phyloP scores from a whole-genome alignment of 139 green algal genomes.

The Coccomyxa sp. region DNA sequence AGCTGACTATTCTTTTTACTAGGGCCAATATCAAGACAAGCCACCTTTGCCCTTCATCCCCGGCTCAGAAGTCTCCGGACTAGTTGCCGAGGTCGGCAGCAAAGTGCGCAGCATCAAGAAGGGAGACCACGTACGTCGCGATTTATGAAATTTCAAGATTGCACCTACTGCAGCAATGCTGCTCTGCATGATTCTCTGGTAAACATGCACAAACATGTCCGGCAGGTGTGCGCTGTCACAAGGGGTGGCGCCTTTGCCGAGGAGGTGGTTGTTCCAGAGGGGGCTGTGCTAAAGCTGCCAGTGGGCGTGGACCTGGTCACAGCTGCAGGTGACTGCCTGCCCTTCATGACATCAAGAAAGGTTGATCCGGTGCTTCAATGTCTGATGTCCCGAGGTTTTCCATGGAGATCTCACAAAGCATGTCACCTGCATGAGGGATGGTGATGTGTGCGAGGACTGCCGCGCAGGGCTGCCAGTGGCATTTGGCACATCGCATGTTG shows the following conservation, averaged over 20 bases:
- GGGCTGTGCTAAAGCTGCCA: conserved; percentile 31
- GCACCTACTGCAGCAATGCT: no score
- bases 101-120: conserved; percentile 54
- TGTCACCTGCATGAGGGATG: no score
- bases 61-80: conserved; percentile 71
- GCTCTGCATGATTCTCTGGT: no score
- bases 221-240: conserved; percentile 48
- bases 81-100: conserved; percentile 58
- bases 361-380: no score
- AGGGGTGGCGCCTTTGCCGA: conserved; percentile 68
- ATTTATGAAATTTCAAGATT: neutral
- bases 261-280: conserved; percentile 48
- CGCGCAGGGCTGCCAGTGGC: conserved; percentile 68
- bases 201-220: neutral
- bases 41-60: conserved; percentile 76
- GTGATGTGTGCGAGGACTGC: neutral
- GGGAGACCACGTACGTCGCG: conserved; percentile 60
- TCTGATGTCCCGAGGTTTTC: no score
- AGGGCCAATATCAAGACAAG: conserved; percentile 82
- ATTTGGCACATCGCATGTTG: conserved; percentile 83
- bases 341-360: no score
- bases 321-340: conserved; percentile 16
- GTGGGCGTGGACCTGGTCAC: conserved; percentile 25
- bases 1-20: conserved; percentile 1
- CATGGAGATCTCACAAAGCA: no score